These are phyloP conservation scores for Comarum palustre DNA, from an alignment of 306 rosid genomes.

Conservation along the genomic window DNA sequence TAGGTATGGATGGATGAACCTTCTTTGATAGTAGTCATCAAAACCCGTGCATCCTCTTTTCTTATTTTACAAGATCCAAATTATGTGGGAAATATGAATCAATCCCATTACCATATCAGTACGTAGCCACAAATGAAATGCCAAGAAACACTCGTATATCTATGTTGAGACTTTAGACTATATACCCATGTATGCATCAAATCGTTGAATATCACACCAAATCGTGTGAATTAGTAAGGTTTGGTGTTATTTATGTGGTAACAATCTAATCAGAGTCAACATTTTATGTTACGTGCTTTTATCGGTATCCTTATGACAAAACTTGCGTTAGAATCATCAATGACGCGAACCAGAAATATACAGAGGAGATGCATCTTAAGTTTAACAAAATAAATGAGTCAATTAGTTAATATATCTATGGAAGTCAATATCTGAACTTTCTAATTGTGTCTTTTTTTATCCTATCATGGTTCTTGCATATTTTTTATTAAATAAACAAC, in stretches of 20 bases:
- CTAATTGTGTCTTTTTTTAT: no score
- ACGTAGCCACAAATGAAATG: neutral
- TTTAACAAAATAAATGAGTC: no score
- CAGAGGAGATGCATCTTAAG: no score
- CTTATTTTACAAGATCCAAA: conserved; percentile 10
- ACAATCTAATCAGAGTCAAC: neutral
- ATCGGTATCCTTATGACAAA: no score
- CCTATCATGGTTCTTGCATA: no score
- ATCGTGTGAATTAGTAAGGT: neutral
- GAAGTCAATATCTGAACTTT: neutral
- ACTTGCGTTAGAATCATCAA: no score
- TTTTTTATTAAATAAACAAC: no score
- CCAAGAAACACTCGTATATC: conserved; percentile 12
- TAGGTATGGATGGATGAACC: neutral
- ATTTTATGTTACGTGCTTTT: neutral
- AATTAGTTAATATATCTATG: no score
- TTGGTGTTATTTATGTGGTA: neutral
- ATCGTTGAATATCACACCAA: neutral
- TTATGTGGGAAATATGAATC: conserved; percentile 3
- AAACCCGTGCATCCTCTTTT: neutral
- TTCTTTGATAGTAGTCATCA: neutral
- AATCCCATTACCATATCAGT: neutral
- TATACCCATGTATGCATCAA: neutral
- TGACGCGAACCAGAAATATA: no score
- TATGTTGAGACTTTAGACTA: conserved; percentile 3